A percentile compares a stretch with the other conserved stretches of the same genome.
Conservation (phyloP, 2,329 filamentous ascomycete species). For the Magnaporthales sp. region DNA sequence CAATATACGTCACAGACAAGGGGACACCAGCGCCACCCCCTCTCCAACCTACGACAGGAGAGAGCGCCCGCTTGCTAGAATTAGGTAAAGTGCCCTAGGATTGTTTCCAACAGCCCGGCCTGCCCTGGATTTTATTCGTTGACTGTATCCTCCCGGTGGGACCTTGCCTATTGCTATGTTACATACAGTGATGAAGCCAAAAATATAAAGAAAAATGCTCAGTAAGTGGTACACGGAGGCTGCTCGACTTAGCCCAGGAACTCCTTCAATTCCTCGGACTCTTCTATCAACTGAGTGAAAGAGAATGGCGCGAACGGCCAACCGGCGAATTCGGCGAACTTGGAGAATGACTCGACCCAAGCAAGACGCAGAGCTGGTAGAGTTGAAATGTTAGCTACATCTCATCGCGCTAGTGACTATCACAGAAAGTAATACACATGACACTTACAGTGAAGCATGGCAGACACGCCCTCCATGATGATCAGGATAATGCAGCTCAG, state of each 20-base stretch:
- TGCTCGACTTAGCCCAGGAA: slow-evolving; percentile 34
- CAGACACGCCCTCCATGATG: slow-evolving; percentile 92
- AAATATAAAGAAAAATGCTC: slow-evolving; percentile 5
- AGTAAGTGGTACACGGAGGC: neutral
- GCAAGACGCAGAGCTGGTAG: slow-evolving; percentile 60
- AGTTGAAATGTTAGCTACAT: neutral
- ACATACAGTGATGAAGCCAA: slow-evolving; percentile 5
- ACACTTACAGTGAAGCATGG: slow-evolving; percentile 66
- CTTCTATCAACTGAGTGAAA: slow-evolving; percentile 76
- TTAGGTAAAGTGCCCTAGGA: neutral
- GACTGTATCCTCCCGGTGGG: neutral
- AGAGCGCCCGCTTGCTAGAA: neutral
- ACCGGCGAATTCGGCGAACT: slow-evolving; percentile 89
- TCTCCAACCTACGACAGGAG: neutral
- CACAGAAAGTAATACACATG: too few relatives aligned
- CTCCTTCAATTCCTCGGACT: slow-evolving; percentile 58
- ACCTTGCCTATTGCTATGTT: neutral
- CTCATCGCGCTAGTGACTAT: neutral
- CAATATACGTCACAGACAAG: neutral
- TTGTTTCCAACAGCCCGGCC: neutral
- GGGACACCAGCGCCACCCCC: neutral
- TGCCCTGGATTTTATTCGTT: neutral
- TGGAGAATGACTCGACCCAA: slow-evolving; percentile 97
- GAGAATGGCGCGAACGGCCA: slow-evolving; percentile 84
- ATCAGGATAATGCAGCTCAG: slow-evolving; percentile 64